Evolutionary conservation across 1,284 basidiomycete species (phyloP).

Genomic region (Somion occarium): DNA sequence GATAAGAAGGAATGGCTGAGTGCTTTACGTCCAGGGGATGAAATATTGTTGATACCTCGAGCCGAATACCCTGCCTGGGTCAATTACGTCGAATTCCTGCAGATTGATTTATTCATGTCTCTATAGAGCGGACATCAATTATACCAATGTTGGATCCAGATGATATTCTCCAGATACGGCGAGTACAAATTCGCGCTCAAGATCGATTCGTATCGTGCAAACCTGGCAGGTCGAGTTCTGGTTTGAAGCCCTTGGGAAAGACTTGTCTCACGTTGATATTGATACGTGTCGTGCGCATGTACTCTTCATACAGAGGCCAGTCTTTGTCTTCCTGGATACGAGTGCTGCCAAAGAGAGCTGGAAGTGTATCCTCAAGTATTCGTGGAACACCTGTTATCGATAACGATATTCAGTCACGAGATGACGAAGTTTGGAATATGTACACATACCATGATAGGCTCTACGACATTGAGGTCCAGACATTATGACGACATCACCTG

Average conservation of each 20-base stretch:
- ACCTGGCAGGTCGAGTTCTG: constrained; percentile 18
- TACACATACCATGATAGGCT: constrained; percentile 73
- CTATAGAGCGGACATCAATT: too few relatives aligned
- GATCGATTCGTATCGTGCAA: too few relatives aligned
- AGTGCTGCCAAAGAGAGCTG: constrained; percentile 45
- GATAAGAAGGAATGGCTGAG: too few relatives aligned
- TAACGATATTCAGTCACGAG: constrained; percentile 1
- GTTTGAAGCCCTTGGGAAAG: constrained; percentile 67
- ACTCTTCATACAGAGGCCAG: constrained; percentile 59
- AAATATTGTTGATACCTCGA: too few relatives aligned
- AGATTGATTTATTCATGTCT: too few relatives aligned
- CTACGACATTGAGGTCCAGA: constrained; percentile 78
- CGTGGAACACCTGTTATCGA: constrained; percentile 70
- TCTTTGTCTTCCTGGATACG: constrained; percentile 28
- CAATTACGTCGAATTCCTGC: too few relatives aligned
- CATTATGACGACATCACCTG: constrained; percentile 91
- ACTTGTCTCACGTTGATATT: constrained; percentile 91
- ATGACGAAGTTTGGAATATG: neutral
- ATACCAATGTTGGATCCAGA: too few relatives aligned
- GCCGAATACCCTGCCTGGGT: too few relatives aligned
- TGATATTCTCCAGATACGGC: too few relatives aligned
- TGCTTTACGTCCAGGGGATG: too few relatives aligned
- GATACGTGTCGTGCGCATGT: constrained; percentile 66
- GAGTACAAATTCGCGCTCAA: too few relatives aligned
- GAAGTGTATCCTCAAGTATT: constrained; percentile 76